Conservation (phyloP, 2,329 filamentous ascomycete genomes). For the Chaetomium sp. region DNA sequence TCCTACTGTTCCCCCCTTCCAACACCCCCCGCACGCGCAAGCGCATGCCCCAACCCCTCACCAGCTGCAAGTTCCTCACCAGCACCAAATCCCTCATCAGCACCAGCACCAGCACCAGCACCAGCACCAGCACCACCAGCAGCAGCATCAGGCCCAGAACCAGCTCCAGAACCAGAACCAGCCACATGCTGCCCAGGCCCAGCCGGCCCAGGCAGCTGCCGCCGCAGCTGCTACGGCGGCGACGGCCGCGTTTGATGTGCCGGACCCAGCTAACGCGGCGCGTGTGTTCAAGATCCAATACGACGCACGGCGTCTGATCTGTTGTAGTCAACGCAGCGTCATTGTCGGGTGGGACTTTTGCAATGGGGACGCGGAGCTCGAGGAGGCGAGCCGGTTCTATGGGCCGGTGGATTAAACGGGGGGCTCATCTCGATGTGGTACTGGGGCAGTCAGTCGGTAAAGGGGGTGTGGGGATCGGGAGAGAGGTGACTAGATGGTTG, state of each 20-base stretch:
- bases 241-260: constrained; percentile 25
- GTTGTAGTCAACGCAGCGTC: constrained; percentile 82
- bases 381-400: constrained; percentile 74
- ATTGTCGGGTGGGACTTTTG: constrained; percentile 99
- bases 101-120: no score
- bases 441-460: no score
- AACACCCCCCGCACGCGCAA: constrained; percentile 4
- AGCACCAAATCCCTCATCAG: no score
- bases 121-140: no score
- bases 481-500: not conserved
- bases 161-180: constrained; percentile 12
- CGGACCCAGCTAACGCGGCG: constrained; percentile 42
- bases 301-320: constrained; percentile 86
- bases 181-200: constrained; percentile 19
- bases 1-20: not conserved
- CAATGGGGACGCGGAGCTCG: constrained; percentile 72
- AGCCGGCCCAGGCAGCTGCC: constrained; percentile 13
- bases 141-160: no score
- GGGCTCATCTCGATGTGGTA: not conserved
- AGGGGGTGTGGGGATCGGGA: not conserved
- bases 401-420: constrained; percentile 47
- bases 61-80: no score
- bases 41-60: not conserved
- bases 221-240: no score
- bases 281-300: constrained; percentile 96